These are phyloP conservation scores for Candida jianshihensis DNA, from an alignment of 805 yeast genomes.

Conservation along the genomic window DNA sequence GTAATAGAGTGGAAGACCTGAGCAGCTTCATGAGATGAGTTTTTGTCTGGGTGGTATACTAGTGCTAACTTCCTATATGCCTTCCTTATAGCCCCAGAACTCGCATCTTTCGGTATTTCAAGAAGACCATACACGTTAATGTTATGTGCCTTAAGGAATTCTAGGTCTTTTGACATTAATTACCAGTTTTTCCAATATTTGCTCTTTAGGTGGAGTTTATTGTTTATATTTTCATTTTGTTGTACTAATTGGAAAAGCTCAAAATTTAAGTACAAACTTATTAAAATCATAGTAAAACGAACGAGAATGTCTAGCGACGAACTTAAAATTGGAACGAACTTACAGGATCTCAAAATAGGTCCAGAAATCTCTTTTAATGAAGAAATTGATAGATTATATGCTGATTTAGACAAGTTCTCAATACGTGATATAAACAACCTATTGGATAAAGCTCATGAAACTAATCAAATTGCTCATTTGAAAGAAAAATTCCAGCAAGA, in stretches of 20 bases:
- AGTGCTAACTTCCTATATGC: conserved; percentile 77
- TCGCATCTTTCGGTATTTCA: conserved; percentile 56
- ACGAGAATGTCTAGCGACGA: background rate
- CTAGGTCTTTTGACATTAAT: conserved; percentile 12
- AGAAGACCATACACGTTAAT: conserved; percentile 48
- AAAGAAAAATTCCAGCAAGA: conserved; percentile 3
- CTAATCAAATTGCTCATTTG: background rate
- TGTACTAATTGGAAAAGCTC: too few species aligned
- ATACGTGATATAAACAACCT: background rate
- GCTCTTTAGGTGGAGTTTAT: background rate
- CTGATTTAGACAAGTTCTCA: background rate
- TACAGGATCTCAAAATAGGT: background rate
- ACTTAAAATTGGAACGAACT: background rate
- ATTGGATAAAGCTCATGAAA: background rate
- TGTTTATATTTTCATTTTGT: background rate
- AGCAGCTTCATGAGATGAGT: conserved; percentile 78
- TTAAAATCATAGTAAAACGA: too few species aligned
- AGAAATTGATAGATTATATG: conserved; percentile 1
- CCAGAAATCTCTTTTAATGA: background rate
- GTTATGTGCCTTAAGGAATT: conserved; percentile 9
- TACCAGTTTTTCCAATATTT: background rate
- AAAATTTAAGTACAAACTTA: too few species aligned
- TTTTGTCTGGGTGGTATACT: conserved; percentile 78
- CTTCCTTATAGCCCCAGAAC: conserved; percentile 60
- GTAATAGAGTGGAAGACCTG: conserved; percentile 86